These are phyloP conservation scores for Fusarium heterosporum DNA, from an alignment of 2,329 filamentous ascomycete genomes.

Conservation along the genomic window DNA sequence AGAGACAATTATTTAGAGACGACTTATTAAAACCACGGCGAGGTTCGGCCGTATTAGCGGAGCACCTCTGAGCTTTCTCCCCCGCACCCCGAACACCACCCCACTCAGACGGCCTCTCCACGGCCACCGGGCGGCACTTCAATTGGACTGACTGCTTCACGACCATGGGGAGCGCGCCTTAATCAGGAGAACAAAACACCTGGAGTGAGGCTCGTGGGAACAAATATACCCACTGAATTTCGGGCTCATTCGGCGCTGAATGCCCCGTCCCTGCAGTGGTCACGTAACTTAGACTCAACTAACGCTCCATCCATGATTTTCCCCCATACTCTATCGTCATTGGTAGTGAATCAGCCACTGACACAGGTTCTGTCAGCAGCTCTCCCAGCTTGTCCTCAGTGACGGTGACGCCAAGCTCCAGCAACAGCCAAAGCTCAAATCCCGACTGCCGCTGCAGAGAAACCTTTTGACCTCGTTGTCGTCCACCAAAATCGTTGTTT, in stretches of 20 bases:
- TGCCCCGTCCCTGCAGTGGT: constrained; percentile 11
- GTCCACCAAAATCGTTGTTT: constrained; percentile 37
- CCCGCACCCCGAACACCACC: constrained; percentile 43
- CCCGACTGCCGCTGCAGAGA: constrained; percentile 34
- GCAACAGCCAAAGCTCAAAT: constrained; percentile 40
- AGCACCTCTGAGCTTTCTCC: constrained; percentile 40
- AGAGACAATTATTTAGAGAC: constrained; percentile 11
- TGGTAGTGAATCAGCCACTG: constrained; percentile 47
- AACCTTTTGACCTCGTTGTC: constrained; percentile 47
- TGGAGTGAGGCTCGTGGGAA: constrained; percentile 32
- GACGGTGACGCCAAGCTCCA: constrained; percentile 59
- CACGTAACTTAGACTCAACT: constrained; percentile 16
- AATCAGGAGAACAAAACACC: constrained; percentile 26
- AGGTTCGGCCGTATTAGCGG: constrained; percentile 49
- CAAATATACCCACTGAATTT: constrained; percentile 36
- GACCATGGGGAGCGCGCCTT: constrained; percentile 28
- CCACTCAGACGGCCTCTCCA: constrained; percentile 41
- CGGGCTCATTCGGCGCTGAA: constrained; percentile 31
- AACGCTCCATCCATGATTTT: constrained; percentile 32
- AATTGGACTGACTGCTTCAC: constrained; percentile 30
- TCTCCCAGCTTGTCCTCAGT: constrained; percentile 64
- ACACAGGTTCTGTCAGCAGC: constrained; percentile 54
- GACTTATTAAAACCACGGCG: constrained; percentile 19
- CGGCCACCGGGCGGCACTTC: constrained; percentile 38
- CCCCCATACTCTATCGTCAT: constrained; percentile 34